Conservation (phyloP, 495 filamentous ascomycete genomes). For the Aspergillus sparsus region DNA sequence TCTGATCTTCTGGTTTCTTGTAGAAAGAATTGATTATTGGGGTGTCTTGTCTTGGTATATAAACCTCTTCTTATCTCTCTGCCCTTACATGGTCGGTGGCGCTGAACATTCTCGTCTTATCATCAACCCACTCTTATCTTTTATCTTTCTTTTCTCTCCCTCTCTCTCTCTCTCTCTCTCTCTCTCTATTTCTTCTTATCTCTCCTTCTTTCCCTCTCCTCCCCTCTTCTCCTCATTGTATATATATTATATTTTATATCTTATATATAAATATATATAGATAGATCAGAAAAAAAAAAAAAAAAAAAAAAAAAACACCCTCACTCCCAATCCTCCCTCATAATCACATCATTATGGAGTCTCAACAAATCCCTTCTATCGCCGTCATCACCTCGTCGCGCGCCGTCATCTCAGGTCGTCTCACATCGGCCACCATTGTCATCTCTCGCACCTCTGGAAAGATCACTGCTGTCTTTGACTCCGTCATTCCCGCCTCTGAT, state of each 20-base stretch:
- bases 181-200: background rate
- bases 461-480: constrained; percentile 75
- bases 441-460: constrained; percentile 79
- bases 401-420: constrained; percentile 64
- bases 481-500: constrained; percentile 65
- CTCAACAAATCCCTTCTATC: constrained; percentile 47
- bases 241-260: too few relatives aligned
- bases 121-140: background rate
- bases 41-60: constrained; percentile 3
- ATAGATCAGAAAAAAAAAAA: too few relatives aligned
- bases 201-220: constrained; percentile 1
- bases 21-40: background rate
- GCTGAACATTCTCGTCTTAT: constrained; percentile 3
- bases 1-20: constrained; percentile 2
- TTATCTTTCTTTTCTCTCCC: constrained; percentile 12
- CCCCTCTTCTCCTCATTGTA: background rate
- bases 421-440: constrained; percentile 77
- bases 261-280: too few relatives aligned
- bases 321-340: background rate
- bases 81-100: constrained; percentile 3
- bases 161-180: background rate
- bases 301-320: background rate
- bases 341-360: constrained; percentile 27
- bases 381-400: constrained; percentile 81
- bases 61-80: constrained; percentile 14